Conservation (phyloP, 192 early-diverging fungal species). For the Podila horticola region DNA sequence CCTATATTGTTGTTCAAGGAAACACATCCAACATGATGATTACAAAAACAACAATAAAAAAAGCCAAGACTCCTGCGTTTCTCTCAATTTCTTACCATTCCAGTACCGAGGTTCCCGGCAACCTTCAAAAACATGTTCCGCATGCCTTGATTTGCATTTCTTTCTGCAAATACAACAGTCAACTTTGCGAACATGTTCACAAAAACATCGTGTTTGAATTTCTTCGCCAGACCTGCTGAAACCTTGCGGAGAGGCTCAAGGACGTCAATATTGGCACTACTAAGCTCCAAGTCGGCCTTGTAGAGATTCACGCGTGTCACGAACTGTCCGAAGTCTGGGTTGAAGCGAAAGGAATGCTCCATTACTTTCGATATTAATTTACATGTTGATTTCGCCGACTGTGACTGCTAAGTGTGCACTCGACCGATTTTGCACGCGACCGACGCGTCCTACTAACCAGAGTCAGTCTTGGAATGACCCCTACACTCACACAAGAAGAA, state of each 20-base stretch:
- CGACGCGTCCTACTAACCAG: neutral
- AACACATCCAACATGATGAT: neutral
- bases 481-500: neutral
- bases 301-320: constrained; percentile 9
- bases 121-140: constrained; percentile 22
- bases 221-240: constrained; percentile 13
- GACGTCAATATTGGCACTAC: constrained; percentile 5
- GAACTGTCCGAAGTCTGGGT: constrained; percentile 12
- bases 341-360: too few species aligned
- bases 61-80: constrained; percentile 1
- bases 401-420: too few species aligned
- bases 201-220: constrained; percentile 18
- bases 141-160: constrained; percentile 17
- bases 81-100: constrained; percentile 21
- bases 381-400: too few species aligned
- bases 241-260: constrained; percentile 15
- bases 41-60: constrained; percentile 7
- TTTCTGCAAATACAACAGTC: constrained; percentile 9
- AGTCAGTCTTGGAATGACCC: neutral
- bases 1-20: constrained; percentile 16
- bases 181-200: constrained; percentile 19
- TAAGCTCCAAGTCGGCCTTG: constrained; percentile 16
- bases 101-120: constrained; percentile 17
- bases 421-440: too few species aligned
- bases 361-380: too few species aligned